Evolutionary conservation across 257 asterid genomes (phyloP).

Genomic region (Haberlea rhodopensis): DNA sequence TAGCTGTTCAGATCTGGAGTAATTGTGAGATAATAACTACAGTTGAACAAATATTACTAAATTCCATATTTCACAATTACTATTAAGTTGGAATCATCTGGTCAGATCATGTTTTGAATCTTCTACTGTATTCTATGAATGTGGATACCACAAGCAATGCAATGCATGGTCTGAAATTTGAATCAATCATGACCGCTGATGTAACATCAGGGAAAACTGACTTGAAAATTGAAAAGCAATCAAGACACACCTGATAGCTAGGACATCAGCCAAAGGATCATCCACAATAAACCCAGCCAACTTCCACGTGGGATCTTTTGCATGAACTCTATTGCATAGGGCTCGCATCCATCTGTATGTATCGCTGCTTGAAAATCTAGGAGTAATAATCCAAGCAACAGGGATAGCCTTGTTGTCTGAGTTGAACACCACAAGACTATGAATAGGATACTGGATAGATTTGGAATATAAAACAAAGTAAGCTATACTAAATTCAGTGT

Average conservation of each 20-base stretch:
- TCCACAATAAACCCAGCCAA: conserved; percentile 91
- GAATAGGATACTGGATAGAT: conserved; percentile 73
- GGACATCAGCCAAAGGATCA: conserved; percentile 72
- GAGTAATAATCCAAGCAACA: conserved; percentile 88
- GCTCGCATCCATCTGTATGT: conserved; percentile 89
- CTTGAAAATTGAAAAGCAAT: conserved; percentile 5
- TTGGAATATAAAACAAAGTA: conserved; percentile 39
- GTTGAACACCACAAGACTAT: conserved; percentile 95
- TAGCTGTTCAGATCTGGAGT: not conserved
- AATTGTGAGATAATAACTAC: not conserved
- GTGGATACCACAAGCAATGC: conserved; percentile 13
- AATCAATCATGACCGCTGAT: not conserved
- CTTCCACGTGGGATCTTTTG: conserved; percentile 93
- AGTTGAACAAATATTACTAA: not conserved
- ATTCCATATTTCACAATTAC: not conserved
- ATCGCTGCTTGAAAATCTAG: conserved; percentile 62
- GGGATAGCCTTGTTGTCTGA: conserved; percentile 97
- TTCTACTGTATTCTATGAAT: not conserved
- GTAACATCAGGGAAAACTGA: conserved; percentile 20
- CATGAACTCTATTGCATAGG: conserved; percentile 71
- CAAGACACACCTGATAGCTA: conserved; percentile 59
- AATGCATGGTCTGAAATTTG: not conserved
- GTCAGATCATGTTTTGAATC: conserved; percentile 1
- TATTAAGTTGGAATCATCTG: not conserved
- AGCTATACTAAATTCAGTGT: conserved; percentile 30